Evolutionary conservation across 129 eudicot species (phyloP).

Genomic region (Solidago caesia): DNA sequence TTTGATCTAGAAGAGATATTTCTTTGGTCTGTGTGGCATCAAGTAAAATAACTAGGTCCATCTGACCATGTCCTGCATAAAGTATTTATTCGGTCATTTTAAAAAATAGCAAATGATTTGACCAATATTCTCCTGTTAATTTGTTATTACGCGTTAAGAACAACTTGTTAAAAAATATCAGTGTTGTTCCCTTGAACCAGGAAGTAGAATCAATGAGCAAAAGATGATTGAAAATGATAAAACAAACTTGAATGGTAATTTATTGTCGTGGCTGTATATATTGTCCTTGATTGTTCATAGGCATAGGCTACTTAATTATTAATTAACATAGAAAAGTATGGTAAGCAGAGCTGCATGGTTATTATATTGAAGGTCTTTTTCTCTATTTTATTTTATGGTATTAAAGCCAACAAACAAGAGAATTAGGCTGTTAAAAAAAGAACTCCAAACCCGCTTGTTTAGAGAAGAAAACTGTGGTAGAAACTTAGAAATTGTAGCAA

Average conservation of each 20-base stretch:
- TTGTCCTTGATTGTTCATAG: neutral
- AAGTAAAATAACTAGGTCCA: neutral
- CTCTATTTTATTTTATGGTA: too few species aligned
- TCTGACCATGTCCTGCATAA: neutral
- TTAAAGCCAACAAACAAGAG: too few species aligned
- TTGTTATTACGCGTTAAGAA: neutral
- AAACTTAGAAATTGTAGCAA: neutral
- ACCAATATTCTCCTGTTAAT: neutral
- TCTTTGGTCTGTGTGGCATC: neutral
- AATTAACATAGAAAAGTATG: too few species aligned
- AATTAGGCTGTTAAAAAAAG: too few species aligned
- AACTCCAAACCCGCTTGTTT: too few species aligned
- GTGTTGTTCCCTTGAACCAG: neutral
- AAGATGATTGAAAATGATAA: neutral
- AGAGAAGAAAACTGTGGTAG: too few species aligned
- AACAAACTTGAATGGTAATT: neutral
- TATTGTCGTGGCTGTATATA: neutral
- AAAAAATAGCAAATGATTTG: neutral
- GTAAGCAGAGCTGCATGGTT: too few species aligned
- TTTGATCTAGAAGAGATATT: neutral
- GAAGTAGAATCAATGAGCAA: neutral
- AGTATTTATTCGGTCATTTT: neutral
- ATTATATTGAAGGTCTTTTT: too few species aligned
- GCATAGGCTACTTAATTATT: too few species aligned
- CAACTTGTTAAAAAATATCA: neutral